Percentiles rank a stretch among this genome's conserved stretches.
Evolutionary conservation across 805 yeast species (phyloP).

Genomic region (Metschnikowia rubicola): DNA sequence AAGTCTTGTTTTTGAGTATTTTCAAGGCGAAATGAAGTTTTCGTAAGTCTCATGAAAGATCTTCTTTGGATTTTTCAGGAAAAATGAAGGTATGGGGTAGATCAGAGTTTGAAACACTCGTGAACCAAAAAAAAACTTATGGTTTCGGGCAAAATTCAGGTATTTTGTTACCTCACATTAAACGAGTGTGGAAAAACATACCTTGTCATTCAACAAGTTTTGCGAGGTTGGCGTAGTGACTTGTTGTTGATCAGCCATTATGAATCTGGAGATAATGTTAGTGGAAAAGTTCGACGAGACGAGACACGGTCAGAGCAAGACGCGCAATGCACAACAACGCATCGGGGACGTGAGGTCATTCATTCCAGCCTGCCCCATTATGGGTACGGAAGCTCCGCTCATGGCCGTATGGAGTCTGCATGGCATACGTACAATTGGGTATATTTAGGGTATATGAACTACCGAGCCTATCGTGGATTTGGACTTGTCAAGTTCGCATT

Average conservation of each 20-base stretch:
- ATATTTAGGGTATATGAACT: background rate
- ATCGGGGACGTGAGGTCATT: background rate
- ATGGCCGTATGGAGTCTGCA: too few relatives aligned
- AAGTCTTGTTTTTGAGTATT: too few relatives aligned
- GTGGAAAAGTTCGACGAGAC: slow-evolving; percentile 8
- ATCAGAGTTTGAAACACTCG: too few relatives aligned
- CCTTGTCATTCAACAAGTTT: slow-evolving; percentile 59
- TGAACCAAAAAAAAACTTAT: too few relatives aligned
- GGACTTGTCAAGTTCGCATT: slow-evolving; percentile 10
- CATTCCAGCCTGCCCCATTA: too few relatives aligned
- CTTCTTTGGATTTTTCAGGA: too few relatives aligned
- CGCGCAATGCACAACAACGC: background rate
- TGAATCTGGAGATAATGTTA: slow-evolving; percentile 11
- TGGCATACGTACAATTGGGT: slow-evolving; percentile 1
- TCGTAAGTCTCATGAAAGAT: background rate
- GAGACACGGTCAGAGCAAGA: background rate
- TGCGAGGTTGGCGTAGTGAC: slow-evolving; percentile 42
- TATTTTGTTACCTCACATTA: too few relatives aligned
- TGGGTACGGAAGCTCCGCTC: too few relatives aligned
- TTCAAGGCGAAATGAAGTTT: too few relatives aligned
- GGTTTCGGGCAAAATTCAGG: too few relatives aligned
- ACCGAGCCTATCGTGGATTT: background rate
- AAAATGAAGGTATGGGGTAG: too few relatives aligned
- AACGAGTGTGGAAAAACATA: slow-evolving; percentile 16
- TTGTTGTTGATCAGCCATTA: slow-evolving; percentile 34